Base-by-base conservation (phyloP, 2,329 filamentous ascomycete species). In the Fusarium sp. region DNA sequence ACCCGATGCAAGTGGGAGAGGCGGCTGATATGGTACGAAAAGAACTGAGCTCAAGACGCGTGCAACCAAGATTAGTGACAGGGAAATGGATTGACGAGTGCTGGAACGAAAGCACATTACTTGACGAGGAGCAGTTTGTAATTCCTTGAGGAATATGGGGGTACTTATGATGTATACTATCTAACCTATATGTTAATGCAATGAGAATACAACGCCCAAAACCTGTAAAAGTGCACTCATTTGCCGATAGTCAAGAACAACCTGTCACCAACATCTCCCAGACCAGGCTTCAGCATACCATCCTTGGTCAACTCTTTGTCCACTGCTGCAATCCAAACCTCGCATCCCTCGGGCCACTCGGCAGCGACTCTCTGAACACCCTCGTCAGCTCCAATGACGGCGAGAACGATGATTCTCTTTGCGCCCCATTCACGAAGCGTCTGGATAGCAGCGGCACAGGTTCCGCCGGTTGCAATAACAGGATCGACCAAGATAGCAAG, bases 391-490 rank as follows among this genome's bases (percentile, higher is more conserved):
- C 90, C 94, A 33, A 98, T 81, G 32, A 98, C 89, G 49, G 90
- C 89, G 33, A 97, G 84, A 44, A 97, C 89, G 46, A 97, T 84
- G 62, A 98, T 91, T 67, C 89, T 88, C 83, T 92, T 88, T n/a
- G 95, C 94, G 33, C 96, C 96, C 95, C 96, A 98, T 80, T 98
- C 95, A 60, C 88, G 89, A 67, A 98, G 86, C 2, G 94, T 95
- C 79, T 96, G 93, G 79, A 98, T 97, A 9, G 96, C 96, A 1
- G 96, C 96, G 35, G 91, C 92, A 66, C 94, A 94, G 6, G 96
- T 98, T 3, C 94, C 94, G 42, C 96, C 96, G 0, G 96, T 98
- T 2, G 96, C 96, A 79, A 98, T 97, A 76, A 98, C 90, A 7
- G 96, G 96, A 80, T 98, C 96, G 53, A 97, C 89, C 61, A 98